Base-by-base conservation (phyloP, 2,329 filamentous ascomycete species). In the Diaporthe sp. region DNA sequence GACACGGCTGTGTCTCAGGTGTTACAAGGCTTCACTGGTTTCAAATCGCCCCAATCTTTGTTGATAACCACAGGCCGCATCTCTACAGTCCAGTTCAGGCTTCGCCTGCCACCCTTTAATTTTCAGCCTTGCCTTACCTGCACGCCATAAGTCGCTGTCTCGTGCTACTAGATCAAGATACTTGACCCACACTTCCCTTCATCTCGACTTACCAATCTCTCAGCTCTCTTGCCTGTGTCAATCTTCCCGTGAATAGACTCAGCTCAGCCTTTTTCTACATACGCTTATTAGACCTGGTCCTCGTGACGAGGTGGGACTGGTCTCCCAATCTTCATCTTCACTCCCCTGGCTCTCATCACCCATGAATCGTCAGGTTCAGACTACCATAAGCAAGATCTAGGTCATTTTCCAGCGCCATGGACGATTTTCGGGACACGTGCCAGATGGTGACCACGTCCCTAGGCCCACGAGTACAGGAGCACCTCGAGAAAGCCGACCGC, bases 401-500 rank as follows among this genome's bases (percentile, higher is more conserved):
- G 9, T 22, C 3, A 58, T 20, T 3, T 20, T 7, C 10, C 3
- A n/a, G 15, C 57, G 13, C 15, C 57, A 60, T 60, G 57, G n/a
- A 34, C n/a, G 53, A 57, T 12, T 25, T 42, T 22, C 15, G 22
- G 44, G n/a, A 44, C 2, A 31, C 8, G 2, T 7, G 31, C 22
- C 34, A 61, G n/a, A 10, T 9, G 6, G 13, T 42, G 34, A n/a
- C 58, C 37, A 12, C 34, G 4, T 1, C 2, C 5, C 7, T 61
- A 13, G 22, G 42, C 7, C 15, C 94, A 25, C 93, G 91, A 75
- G 95, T 92, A 0, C 10, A 17, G 17, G 92, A 94, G 0, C 93
- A 95, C 13, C 93, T 92, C 89, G 22, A 94, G 85, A 0, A 68
- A 37, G 57, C 65, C 37, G 53, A 49, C 20, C 15, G 1, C 0